Percentiles rank a stretch among this genome's conserved stretches.
These are phyloP conservation scores for Linnemannia elongata DNA, from an alignment of 192 early-diverging fungal genomes.

Conservation along the genomic window DNA sequence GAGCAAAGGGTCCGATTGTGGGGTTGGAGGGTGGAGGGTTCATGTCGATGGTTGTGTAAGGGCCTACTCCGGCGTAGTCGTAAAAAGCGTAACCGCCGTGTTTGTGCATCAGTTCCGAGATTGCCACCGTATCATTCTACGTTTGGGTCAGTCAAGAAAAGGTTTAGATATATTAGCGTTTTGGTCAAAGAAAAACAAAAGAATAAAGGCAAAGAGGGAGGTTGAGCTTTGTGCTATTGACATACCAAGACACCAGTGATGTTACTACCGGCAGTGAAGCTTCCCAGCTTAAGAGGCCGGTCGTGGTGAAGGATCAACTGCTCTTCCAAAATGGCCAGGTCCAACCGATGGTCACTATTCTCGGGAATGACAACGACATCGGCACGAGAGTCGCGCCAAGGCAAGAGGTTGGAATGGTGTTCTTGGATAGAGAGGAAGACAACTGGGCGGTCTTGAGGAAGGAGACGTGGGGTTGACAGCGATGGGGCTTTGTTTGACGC, in stretches of 20 bases:
- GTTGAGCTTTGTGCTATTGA: too few species aligned
- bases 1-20: neutral
- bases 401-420: slow-evolving; percentile 60
- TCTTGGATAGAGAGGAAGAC: slow-evolving; percentile 62
- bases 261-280: slow-evolving; percentile 60
- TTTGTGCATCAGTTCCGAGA: slow-evolving; percentile 52
- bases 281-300: slow-evolving; percentile 43
- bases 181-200: neutral
- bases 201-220: neutral
- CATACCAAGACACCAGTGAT: slow-evolving; percentile 53
- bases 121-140: slow-evolving; percentile 48
- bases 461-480: neutral
- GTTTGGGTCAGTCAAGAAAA: neutral
- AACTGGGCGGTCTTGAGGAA: slow-evolving; percentile 24
- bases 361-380: slow-evolving; percentile 54
- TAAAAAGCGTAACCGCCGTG: slow-evolving; percentile 53
- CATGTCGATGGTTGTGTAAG: slow-evolving; percentile 51
- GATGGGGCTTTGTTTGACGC: neutral
- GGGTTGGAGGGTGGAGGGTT: slow-evolving; percentile 19
- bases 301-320: slow-evolving; percentile 28
- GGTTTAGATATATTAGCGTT: neutral
- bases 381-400: slow-evolving; percentile 57
- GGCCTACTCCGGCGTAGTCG: slow-evolving; percentile 57
- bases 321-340: slow-evolving; percentile 35
- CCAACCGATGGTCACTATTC: slow-evolving; percentile 21